These are phyloP conservation scores for Aspergillus amoenus DNA, from an alignment of 2,329 filamentous ascomycete species.

Conservation along the genomic window DNA sequence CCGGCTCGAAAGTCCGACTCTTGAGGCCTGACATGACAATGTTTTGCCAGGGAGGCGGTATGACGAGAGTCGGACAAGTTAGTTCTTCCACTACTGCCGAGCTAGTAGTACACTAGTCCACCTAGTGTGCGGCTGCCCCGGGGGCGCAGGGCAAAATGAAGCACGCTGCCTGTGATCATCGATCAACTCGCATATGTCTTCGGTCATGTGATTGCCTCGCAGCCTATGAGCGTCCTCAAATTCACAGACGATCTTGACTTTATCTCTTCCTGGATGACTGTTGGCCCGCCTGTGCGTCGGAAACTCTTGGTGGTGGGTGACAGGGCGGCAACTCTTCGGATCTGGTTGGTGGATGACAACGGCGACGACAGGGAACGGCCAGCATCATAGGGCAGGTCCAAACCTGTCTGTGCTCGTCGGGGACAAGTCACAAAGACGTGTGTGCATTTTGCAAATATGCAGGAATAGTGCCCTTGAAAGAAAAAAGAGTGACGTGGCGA, in stretches of 20 bases:
- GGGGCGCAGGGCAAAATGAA: conserved; percentile 16
- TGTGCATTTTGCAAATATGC: conserved; percentile 3
- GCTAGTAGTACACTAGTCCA: conserved; percentile 6
- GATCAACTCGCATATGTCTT: conserved; percentile 24
- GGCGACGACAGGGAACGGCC: conserved; percentile 4
- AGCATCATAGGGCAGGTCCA: conserved; percentile 7
- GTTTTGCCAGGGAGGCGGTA: conserved; percentile 8
- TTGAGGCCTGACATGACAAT: conserved; percentile 6
- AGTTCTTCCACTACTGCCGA: conserved; percentile 7
- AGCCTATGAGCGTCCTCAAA: conserved; percentile 18
- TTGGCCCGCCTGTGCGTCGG: conserved; percentile 15
- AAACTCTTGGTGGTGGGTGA: conserved; percentile 13
- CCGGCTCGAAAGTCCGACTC: not conserved
- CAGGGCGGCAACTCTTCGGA: conserved; percentile 10
- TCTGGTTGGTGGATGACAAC: conserved; percentile 14
- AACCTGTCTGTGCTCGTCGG: conserved; percentile 17
- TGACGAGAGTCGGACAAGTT: conserved; percentile 4
- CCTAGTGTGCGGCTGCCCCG: conserved; percentile 15
- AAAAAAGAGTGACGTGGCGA: conserved; percentile 21
- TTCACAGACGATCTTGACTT: conserved; percentile 15
- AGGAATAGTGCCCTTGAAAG: not conserved
- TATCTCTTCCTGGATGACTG: conserved; percentile 14
- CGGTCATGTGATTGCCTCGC: conserved; percentile 17
- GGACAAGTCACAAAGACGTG: conserved; percentile 15
- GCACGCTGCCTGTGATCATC: conserved; percentile 23